These are phyloP conservation scores for Cytospora piceae DNA, from an alignment of 2,329 filamentous ascomycete genomes.

Conservation along the genomic window DNA sequence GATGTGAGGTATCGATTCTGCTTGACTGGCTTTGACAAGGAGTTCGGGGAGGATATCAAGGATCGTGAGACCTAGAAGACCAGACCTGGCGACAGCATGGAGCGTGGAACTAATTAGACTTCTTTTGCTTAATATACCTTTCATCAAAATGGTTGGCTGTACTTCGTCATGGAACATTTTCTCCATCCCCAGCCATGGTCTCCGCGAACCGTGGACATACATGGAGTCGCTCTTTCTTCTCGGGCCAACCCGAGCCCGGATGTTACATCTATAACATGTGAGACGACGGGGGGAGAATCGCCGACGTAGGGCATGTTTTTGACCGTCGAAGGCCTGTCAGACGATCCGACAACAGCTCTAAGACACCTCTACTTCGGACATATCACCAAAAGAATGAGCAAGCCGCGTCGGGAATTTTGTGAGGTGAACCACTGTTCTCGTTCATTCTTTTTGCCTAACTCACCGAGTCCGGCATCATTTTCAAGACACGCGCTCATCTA, in stretches of 20 bases:
- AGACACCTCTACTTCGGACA: not conserved
- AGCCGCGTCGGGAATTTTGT: not conserved
- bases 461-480: not conserved
- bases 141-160: not conserved
- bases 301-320: too few relatives aligned
- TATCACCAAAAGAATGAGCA: not conserved
- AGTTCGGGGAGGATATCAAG: conserved; percentile 53
- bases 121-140: not conserved
- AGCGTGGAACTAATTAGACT: not conserved
- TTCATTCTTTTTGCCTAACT: conserved; percentile 7
- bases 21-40: conserved; percentile 71
- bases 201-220: too few relatives aligned
- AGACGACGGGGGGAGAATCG: too few relatives aligned
- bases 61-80: conserved; percentile 4
- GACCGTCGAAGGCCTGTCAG: too few relatives aligned
- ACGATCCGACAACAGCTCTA: not conserved
- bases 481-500: not conserved
- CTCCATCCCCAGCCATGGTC: not conserved
- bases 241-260: too few relatives aligned
- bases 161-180: not conserved
- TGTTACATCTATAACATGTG: too few relatives aligned
- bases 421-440: not conserved
- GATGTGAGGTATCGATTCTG: conserved; percentile 78
- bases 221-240: too few relatives aligned
- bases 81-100: not conserved